Base-by-base conservation (phyloP, 495 filamentous ascomycete species). In the Chaetomium cochliodes region DNA sequence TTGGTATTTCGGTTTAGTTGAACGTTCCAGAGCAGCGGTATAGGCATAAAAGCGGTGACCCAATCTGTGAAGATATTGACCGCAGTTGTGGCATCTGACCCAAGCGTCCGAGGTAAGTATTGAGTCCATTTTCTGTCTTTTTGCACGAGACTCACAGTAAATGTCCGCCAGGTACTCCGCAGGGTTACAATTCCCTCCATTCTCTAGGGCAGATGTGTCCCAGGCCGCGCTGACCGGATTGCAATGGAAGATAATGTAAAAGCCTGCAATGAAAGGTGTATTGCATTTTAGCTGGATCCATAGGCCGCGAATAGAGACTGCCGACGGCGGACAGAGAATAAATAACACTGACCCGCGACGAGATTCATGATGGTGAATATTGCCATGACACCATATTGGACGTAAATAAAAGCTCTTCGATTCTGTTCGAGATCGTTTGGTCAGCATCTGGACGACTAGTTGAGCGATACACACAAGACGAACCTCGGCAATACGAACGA, bases 1-100 rank as follows among this genome's bases (percentile, higher is more conserved):
- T 33, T 33, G 30, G 30, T 33, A 7, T 33, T 33, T 33, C 30
- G 49, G 49, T 51, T 51, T 11, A 51, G 5, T 6, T 51, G n/a
- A 22, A 51, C 20, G 49, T 51, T 51, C 49, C 49, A 51, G 49
- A 51, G 49, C 49, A 51, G n/a, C 20, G 49, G 49, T 4, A 23
- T 26, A 20, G 49, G 49, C 20, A 51, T 51, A 22, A 51, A 51
- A 23, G 22, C 49, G 49, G 49, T 26, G 49, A 51, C n/a, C 20
- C 49, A 51, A 22, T 51, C 49, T 6, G 49, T 51, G 6, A 51
- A 26, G 20, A 51, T 51, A 13, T 51, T 51, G 49, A 51, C 20
- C 20, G 49, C 44, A 16, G 44, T 47, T 16, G 44, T 47, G 44
- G 44, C 44, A 47, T 47, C 44, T 47, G 15, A 47, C 44, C 5